A percentile compares a stretch with the other conserved stretches of the same genome.
Conservation (phyloP, 129 eudicot species). For the Logfia minima region DNA sequence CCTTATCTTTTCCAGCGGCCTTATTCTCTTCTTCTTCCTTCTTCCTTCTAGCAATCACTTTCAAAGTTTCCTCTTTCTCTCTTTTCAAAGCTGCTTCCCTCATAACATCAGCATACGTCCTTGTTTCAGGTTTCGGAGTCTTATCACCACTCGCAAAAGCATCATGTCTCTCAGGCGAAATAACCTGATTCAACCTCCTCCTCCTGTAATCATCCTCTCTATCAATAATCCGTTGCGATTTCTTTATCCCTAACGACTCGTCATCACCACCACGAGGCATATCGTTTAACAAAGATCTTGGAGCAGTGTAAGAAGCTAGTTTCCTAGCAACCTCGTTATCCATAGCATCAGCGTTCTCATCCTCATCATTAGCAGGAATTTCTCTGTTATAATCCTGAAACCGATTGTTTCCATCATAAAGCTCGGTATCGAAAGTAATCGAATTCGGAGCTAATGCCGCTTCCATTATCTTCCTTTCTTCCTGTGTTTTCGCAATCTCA, state of each 20-base stretch:
- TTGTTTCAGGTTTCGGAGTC: slow-evolving; percentile 78
- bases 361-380: slow-evolving; percentile 79
- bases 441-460: slow-evolving; percentile 64
- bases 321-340: slow-evolving; percentile 71
- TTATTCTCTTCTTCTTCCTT: slow-evolving; percentile 72
- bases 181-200: slow-evolving; percentile 77
- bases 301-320: slow-evolving; percentile 82
- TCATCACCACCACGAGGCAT: slow-evolving; percentile 58
- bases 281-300: slow-evolving; percentile 61
- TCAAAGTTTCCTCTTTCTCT: slow-evolving; percentile 75
- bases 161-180: slow-evolving; percentile 89
- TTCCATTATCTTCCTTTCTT: slow-evolving; percentile 90
- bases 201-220: slow-evolving; percentile 83
- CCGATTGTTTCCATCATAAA: slow-evolving; percentile 54
- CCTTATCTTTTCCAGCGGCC: slow-evolving; percentile 51
- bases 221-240: slow-evolving; percentile 59
- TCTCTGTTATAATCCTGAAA: slow-evolving; percentile 68
- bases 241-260: slow-evolving; percentile 49
- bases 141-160: slow-evolving; percentile 86
- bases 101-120: slow-evolving; percentile 95
- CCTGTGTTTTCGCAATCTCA: slow-evolving; percentile 79
- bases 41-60: slow-evolving; percentile 69
- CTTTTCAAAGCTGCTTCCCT: slow-evolving; percentile 82
- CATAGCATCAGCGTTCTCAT: slow-evolving; percentile 57
- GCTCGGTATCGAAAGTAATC: slow-evolving; percentile 73